These are phyloP conservation scores for Helicocarpus griseus DNA, from an alignment of 2,329 filamentous ascomycete genomes.

Conservation along the genomic window DNA sequence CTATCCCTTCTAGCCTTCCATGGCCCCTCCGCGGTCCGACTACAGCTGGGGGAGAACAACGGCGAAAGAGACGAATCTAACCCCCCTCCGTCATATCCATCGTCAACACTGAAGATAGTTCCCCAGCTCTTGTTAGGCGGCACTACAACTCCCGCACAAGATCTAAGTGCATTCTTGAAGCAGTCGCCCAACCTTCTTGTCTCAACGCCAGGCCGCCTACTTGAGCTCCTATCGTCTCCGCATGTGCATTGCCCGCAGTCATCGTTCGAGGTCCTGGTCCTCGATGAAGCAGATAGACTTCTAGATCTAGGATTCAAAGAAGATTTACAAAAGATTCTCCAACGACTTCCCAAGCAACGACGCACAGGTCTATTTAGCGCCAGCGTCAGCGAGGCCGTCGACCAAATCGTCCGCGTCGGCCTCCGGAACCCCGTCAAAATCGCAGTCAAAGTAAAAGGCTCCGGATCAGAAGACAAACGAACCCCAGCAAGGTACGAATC, in stretches of 20 bases:
- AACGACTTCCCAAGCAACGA: constrained; percentile 79
- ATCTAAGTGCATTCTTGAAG: constrained; percentile 74
- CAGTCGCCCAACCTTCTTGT: constrained; percentile 81
- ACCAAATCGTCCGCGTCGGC: constrained; percentile 84
- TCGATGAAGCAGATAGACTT: constrained; percentile 89
- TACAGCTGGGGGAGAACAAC: constrained; percentile 32
- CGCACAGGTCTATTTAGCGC: constrained; percentile 91
- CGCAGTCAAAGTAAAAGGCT: constrained; percentile 79
- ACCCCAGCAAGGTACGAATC: constrained; percentile 62
- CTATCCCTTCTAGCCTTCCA: constrained; percentile 73
- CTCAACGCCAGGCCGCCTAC: constrained; percentile 78
- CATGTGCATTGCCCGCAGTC: constrained; percentile 82
- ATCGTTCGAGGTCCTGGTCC: constrained; percentile 81
- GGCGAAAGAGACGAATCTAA: constrained; percentile 17
- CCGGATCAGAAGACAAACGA: constrained; percentile 67
- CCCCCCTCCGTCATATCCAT: constrained; percentile 29
- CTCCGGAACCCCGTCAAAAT: constrained; percentile 92
- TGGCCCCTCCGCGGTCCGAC: constrained; percentile 53
- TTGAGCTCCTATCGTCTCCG: constrained; percentile 76
- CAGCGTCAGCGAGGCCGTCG: constrained; percentile 88
- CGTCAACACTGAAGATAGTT: constrained; percentile 52
- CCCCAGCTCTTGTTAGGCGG: constrained; percentile 86
- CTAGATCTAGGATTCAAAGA: constrained; percentile 91
- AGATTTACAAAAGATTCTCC: constrained; percentile 76
- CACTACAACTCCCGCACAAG: constrained; percentile 64